A percentile compares a stretch with the other conserved stretches of the same genome.
phyloP scores from a whole-genome alignment of 2,329 filamentous ascomycete species.

The Pseudocercospora crystallina region DNA sequence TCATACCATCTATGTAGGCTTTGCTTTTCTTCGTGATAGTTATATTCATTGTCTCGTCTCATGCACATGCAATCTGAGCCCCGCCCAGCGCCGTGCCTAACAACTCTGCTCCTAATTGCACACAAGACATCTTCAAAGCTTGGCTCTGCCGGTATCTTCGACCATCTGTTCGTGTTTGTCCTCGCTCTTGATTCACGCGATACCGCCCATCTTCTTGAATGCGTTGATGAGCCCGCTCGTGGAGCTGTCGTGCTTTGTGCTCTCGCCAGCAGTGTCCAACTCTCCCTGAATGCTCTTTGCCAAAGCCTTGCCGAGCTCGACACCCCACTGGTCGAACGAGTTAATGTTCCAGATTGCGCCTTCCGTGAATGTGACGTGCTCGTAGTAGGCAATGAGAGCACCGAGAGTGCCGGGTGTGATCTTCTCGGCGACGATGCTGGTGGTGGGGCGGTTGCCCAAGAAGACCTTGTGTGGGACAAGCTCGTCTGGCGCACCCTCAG shows the following conservation, averaged over 20 bases:
- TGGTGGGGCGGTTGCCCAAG: constrained; percentile 94
- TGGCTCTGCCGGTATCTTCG: constrained; percentile 3
- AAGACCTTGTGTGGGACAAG: constrained; percentile 99
- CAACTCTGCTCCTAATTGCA: background rate
- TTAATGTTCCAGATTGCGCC: constrained; percentile 99
- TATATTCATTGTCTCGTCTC: constrained; percentile 9
- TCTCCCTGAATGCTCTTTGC: constrained; percentile 71
- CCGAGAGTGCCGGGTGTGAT: constrained; percentile 93
- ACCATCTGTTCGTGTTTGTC: background rate
- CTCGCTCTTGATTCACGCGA: constrained; percentile 19
- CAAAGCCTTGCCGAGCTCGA: constrained; percentile 93
- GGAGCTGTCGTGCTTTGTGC: constrained; percentile 75
- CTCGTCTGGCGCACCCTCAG: constrained; percentile 69
- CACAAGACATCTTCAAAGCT: constrained; percentile 10
- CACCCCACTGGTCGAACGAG: constrained; percentile 99
- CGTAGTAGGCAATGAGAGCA: constrained; percentile 96
- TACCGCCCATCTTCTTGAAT: constrained; percentile 74
- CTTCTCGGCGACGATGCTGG: constrained; percentile 86
- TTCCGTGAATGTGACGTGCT: constrained; percentile 97
- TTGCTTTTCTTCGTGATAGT: constrained; percentile 1
- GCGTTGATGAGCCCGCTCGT: constrained; percentile 87
- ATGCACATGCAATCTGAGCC: constrained; percentile 3
- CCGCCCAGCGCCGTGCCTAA: constrained; percentile 6
- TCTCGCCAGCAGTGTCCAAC: constrained; percentile 74
- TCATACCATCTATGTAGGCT: constrained; percentile 11